These are phyloP conservation scores for Scleroderma citrinum DNA, from an alignment of 768 basidiomycete genomes.

Conservation along the genomic window DNA sequence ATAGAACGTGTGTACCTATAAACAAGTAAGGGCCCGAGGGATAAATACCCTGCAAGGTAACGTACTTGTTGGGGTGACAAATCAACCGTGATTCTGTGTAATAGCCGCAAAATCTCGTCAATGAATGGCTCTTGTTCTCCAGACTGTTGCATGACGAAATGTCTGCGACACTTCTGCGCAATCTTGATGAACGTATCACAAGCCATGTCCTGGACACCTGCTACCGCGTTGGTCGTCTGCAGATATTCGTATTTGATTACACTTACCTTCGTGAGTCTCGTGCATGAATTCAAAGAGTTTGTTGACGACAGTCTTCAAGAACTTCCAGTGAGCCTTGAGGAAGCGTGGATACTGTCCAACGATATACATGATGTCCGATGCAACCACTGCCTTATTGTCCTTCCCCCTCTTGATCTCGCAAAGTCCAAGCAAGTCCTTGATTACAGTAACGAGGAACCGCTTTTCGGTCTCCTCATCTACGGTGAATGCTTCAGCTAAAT, in stretches of 20 bases:
- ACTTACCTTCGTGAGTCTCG: slow-evolving; percentile 90
- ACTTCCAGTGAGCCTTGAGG: slow-evolving; percentile 99
- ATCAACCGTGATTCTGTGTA: slow-evolving; percentile 93
- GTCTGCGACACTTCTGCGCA: slow-evolving; percentile 94
- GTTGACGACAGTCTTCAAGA: slow-evolving; percentile 99
- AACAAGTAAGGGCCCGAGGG: slow-evolving; percentile 7
- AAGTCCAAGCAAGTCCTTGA: slow-evolving; percentile 95
- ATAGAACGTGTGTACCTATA: slow-evolving; percentile 90
- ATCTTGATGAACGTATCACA: slow-evolving; percentile 99
- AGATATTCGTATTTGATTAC: background rate
- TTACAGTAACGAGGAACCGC: slow-evolving; percentile 96
- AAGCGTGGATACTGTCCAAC: slow-evolving; percentile 99
- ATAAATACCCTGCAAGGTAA: background rate
- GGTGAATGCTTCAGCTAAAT: slow-evolving; percentile 1
- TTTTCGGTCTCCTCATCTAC: slow-evolving; percentile 98
- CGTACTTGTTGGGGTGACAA: slow-evolving; percentile 78
- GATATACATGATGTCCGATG: slow-evolving; percentile 96
- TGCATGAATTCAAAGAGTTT: slow-evolving; percentile 99
- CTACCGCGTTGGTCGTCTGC: slow-evolving; percentile 2
- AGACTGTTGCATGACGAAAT: slow-evolving; percentile 98
- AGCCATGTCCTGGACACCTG: slow-evolving; percentile 99
- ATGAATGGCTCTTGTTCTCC: slow-evolving; percentile 97
- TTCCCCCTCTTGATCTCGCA: slow-evolving; percentile 99
- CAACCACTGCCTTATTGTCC: slow-evolving; percentile 99
- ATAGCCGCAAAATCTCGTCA: slow-evolving; percentile 87